phyloP scores from a whole-genome alignment of 495 filamentous ascomycete genomes.

The Neurospora hispaniola region DNA sequence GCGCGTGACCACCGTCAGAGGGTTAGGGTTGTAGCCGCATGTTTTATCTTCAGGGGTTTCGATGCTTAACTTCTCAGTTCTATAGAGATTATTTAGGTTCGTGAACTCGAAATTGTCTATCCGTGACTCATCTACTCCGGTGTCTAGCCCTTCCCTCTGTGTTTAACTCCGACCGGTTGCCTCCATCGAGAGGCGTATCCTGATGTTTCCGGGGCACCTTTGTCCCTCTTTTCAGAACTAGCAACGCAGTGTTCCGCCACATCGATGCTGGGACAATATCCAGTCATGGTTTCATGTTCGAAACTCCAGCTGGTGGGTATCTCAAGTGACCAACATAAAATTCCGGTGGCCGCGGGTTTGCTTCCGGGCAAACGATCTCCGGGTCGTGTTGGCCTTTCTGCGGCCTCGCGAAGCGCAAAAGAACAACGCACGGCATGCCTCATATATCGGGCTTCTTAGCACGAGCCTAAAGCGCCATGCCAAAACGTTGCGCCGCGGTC shows the following conservation, averaged over 20 bases:
- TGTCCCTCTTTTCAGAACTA: not conserved
- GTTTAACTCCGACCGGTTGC: not conserved
- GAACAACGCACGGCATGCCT: not conserved
- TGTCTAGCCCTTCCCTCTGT: not conserved
- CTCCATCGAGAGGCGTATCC: not conserved
- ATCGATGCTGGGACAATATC: not conserved
- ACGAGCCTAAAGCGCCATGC: not conserved
- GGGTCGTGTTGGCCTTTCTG: not conserved
- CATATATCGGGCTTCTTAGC: not conserved
- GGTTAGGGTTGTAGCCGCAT: not conserved
- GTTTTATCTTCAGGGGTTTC: not conserved
- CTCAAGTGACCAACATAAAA: not conserved
- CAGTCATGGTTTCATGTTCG: not conserved
- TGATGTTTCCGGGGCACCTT: not conserved
- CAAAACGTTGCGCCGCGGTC: not conserved
- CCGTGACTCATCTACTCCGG: not conserved
- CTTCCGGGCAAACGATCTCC: not conserved
- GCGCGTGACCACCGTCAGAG: not conserved
- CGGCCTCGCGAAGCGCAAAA: not conserved
- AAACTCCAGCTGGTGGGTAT: not conserved
- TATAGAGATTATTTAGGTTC: not conserved
- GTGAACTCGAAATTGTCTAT: not conserved
- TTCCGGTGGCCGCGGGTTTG: not conserved
- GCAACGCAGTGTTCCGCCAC: not conserved
- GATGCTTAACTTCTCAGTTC: not conserved